Conservation (phyloP, 306 rosid genomes). For the Vigna radiata region DNA sequence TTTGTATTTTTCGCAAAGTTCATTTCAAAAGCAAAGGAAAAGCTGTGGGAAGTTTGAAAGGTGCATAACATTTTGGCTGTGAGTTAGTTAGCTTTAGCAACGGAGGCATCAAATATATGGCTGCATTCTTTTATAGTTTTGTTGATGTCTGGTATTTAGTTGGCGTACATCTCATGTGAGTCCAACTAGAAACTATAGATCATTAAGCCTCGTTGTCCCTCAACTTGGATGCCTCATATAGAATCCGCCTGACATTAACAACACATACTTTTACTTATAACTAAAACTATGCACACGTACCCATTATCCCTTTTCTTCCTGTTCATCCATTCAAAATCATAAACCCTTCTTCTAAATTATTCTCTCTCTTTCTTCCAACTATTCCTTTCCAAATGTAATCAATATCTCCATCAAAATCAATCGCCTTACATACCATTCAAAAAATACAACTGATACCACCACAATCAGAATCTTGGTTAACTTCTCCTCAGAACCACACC, state of each 20-base stretch:
- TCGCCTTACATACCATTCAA: too few species aligned
- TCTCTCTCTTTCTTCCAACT: not conserved
- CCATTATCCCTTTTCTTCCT: not conserved
- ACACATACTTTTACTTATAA: not conserved
- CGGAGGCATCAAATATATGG: slow-evolving; percentile 64
- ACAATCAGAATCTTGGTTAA: too few species aligned
- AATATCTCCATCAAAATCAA: not conserved
- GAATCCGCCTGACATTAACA: slow-evolving; percentile 43
- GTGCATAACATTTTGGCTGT: slow-evolving; percentile 67
- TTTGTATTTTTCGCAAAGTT: slow-evolving; percentile 48
- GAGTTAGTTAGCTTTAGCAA: slow-evolving; percentile 59
- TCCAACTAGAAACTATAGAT: slow-evolving; percentile 53
- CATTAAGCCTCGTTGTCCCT: slow-evolving; percentile 40
- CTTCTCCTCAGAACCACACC: too few species aligned
- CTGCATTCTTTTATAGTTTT: slow-evolving; percentile 63
- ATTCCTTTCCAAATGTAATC: not conserved
- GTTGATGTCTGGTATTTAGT: slow-evolving; percentile 49
- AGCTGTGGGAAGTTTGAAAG: slow-evolving; percentile 51
- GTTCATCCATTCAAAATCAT: not conserved
- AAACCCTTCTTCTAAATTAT: not conserved
- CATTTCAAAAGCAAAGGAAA: slow-evolving; percentile 47
- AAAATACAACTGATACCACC: not conserved
- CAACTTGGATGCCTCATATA: slow-evolving; percentile 40
- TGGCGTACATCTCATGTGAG: slow-evolving; percentile 51
- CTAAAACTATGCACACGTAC: slow-evolving; percentile 29